Evolutionary conservation across 106 monocot species (phyloP).

Genomic region (Narthecium ossifragum): DNA sequence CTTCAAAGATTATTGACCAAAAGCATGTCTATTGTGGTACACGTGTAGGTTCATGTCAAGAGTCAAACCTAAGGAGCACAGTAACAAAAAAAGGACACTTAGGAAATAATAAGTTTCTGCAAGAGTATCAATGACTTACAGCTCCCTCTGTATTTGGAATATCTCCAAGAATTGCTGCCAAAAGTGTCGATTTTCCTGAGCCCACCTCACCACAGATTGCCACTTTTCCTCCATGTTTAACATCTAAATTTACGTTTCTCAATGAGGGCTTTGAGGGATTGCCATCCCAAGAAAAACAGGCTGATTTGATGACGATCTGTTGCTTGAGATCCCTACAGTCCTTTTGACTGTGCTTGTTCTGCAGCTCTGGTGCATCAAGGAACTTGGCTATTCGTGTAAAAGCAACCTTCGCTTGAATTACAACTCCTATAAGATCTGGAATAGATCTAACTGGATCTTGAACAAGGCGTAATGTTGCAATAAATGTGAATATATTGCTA

Average conservation of each 20-base stretch:
- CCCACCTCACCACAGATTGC: constrained; percentile 96
- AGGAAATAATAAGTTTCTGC: neutral
- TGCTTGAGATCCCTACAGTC: constrained; percentile 9
- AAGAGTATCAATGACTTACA: constrained; percentile 24
- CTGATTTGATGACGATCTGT: constrained; percentile 27
- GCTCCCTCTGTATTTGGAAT: constrained; percentile 51
- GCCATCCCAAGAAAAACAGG: constrained; percentile 69
- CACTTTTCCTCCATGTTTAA: constrained; percentile 61
- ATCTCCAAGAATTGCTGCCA: constrained; percentile 86
- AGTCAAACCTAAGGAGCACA: no score
- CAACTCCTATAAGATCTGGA: constrained; percentile 69
- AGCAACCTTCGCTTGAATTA: constrained; percentile 86
- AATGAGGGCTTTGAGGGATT: constrained; percentile 33
- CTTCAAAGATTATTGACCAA: no score
- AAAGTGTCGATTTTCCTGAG: constrained; percentile 87
- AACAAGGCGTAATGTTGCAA: constrained; percentile 77
- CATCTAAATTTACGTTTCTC: constrained; percentile 37
- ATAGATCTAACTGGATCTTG: constrained; percentile 80
- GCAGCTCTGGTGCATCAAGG: constrained; percentile 74
- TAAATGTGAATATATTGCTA: constrained; percentile 82
- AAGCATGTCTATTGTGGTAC: no score
- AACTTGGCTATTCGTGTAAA: constrained; percentile 62
- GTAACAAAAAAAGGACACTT: no score
- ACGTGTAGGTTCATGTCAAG: no score
- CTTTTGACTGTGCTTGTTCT: constrained; percentile 24